phyloP scores from a whole-genome alignment of 371 early-diverging fungal species.

The Zychaea mexicana region DNA sequence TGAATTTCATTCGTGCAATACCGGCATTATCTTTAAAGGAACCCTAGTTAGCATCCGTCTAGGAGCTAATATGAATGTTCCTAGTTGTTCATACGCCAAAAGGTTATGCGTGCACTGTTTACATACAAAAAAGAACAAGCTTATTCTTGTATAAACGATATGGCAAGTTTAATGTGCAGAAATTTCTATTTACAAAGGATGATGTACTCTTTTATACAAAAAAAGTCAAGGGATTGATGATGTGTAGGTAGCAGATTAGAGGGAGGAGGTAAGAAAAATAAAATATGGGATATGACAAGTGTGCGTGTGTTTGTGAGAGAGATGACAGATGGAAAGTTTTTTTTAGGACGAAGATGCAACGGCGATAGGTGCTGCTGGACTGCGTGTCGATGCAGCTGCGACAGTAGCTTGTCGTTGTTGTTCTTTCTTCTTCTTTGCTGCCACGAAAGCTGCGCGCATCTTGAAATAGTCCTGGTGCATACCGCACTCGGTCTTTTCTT shows the following conservation, averaged over 20 bases:
- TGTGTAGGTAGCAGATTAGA: not conserved
- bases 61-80: no score
- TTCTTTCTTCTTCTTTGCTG: conserved; percentile 50
- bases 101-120: no score
- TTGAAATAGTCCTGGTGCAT: conserved; percentile 94
- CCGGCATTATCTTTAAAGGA: no score
- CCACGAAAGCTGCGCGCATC: conserved; percentile 75
- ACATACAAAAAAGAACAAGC: no score
- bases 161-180: not conserved
- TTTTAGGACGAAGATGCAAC: conserved; percentile 8
- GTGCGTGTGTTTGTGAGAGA: not conserved
- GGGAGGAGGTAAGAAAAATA: not conserved
- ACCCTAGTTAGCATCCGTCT: no score
- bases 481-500: conserved; percentile 91
- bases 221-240: not conserved
- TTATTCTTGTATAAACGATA: no score
- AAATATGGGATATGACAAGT: not conserved
- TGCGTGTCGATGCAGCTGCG: not conserved
- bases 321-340: not conserved
- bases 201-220: conserved; percentile 1
- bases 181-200: conserved; percentile 6
- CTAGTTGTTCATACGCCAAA: no score
- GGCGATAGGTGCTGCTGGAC: not conserved
- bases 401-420: conserved; percentile 28
- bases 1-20: no score